Base-by-base conservation (phyloP, 805 yeast species). In the Cyberlindnera sargentensis region DNA sequence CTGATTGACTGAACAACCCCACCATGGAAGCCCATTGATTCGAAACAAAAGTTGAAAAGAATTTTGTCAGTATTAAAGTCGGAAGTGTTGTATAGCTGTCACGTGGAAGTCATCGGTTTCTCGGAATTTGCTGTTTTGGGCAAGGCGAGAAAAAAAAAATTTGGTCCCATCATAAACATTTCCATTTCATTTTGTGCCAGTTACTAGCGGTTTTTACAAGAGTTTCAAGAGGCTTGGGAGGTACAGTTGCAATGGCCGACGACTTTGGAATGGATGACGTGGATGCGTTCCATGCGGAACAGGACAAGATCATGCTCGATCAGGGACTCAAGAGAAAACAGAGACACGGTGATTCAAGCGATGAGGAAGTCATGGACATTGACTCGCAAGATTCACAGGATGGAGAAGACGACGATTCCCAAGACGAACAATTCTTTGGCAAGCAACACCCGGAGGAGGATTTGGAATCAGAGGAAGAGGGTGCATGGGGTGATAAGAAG, bases 251-350 rank as follows among this genome's bases (percentile, higher is more conserved):
- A 5, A 26, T 35, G 37, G 39, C 31, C 8, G 64, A 56, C 23
- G 70, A 67, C 42, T 65, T 73, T 48, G 84, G 78, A 1, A 57
- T 75, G 29, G 78, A 79, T 58, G 90, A 83, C 51, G 80, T 83
- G 8, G 91, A 84, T 54, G 76, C 75, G 8, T 84, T 82, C 61
- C 79, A 78, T 49, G 73, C 75, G 6, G 76, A 73, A 42, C 70
- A 68, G 52, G 88, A 82, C 53, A 71, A 75, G 55, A 57, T 80
- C 8, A 53, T 81, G 39, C 63, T 81, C 32, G 78, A 76, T 1
- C 68, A 75, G 32, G 84, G 65, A 9, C 49, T 58, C 30, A 60
- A 65, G 15, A 54, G 57, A 6, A 65, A 62, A 3, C 64, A 67
- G 31, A 73, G 64, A 15, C 70, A 65, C 4, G 71, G 67, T n/a